Percentiles rank a stretch among this genome's conserved stretches.
phyloP scores from a whole-genome alignment of 2,329 filamentous ascomycete species.

The Penicillium griseofulvum region DNA sequence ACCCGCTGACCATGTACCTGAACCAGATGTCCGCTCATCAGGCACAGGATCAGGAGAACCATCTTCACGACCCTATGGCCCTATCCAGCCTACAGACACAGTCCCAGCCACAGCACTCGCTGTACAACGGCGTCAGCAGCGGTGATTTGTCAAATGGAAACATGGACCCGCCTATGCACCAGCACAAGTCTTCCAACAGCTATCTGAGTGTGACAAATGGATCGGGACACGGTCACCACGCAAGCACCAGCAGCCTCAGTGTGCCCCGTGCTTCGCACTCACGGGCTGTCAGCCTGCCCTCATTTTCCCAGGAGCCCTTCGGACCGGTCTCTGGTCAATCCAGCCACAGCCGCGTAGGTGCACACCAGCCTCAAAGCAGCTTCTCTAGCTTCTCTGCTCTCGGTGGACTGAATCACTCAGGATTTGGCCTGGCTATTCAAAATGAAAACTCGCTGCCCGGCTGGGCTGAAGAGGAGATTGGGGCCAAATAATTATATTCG shows the following conservation, averaged over 20 bases:
- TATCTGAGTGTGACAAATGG: constrained; percentile 53
- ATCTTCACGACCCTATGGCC: constrained; percentile 43
- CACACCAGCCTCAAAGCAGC: constrained; percentile 49
- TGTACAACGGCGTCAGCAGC: constrained; percentile 73
- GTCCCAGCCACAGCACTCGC: constrained; percentile 70
- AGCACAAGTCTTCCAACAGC: constrained; percentile 65
- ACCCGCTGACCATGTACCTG: constrained; percentile 90
- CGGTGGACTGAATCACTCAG: constrained; percentile 56
- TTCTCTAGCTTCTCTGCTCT: constrained; percentile 60
- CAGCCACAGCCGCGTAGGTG: constrained; percentile 35
- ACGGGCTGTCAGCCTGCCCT: constrained; percentile 84
- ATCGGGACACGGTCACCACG: constrained; percentile 70
- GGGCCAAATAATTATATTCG: constrained; percentile 47
- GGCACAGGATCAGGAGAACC: constrained; percentile 65
- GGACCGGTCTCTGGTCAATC: constrained; percentile 41
- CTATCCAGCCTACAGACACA: constrained; percentile 56
- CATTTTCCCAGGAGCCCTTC: constrained; percentile 61
- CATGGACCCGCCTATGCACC: constrained; percentile 44
- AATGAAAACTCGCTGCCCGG: constrained; percentile 58
- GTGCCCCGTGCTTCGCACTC: constrained; percentile 62
- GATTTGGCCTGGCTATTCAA: constrained; percentile 60
- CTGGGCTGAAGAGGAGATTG: constrained; percentile 64
- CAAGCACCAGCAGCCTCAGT: constrained; percentile 57
- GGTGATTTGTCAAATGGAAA: constrained; percentile 59
- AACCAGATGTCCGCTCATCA: constrained; percentile 65